phyloP scores from a whole-genome alignment of 2,329 filamentous ascomycete species.

The Colletotrichum gloeosporioides region DNA sequence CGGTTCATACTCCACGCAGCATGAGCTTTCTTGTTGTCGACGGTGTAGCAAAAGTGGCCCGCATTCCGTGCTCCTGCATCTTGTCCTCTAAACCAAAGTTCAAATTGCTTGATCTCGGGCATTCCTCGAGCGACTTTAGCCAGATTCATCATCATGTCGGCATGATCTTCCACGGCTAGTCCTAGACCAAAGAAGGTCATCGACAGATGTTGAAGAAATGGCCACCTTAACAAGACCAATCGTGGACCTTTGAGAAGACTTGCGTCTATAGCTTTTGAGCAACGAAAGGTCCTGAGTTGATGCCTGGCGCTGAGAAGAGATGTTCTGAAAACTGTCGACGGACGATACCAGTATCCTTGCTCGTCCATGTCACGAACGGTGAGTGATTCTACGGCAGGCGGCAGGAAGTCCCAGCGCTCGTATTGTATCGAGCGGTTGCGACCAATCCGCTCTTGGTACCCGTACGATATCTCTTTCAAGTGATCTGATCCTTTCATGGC shows the following conservation, averaged over 20 bases:
- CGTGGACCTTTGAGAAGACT: neutral
- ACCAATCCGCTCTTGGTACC: neutral
- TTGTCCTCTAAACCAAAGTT: neutral
- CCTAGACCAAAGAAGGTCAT: neutral
- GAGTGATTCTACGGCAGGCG: neutral
- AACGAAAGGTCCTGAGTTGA: neutral
- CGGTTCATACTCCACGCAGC: neutral
- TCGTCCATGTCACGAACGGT: neutral
- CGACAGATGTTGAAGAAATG: neutral
- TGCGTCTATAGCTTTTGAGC: neutral
- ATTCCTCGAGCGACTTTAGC: neutral
- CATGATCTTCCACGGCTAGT: no score
- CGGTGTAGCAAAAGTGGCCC: neutral
- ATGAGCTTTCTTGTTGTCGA: neutral
- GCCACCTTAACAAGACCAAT: neutral
- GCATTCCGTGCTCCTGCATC: neutral
- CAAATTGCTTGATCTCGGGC: neutral
- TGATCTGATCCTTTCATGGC: neutral
- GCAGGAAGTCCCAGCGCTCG: neutral
- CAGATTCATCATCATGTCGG: neutral
- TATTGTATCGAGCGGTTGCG: neutral
- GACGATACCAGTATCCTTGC: neutral
- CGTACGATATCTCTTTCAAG: neutral
- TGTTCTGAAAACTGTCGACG: neutral
- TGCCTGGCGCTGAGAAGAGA: neutral